phyloP scores from a whole-genome alignment of 139 green algal genomes.

The Diplosphaera chodatii region DNA sequence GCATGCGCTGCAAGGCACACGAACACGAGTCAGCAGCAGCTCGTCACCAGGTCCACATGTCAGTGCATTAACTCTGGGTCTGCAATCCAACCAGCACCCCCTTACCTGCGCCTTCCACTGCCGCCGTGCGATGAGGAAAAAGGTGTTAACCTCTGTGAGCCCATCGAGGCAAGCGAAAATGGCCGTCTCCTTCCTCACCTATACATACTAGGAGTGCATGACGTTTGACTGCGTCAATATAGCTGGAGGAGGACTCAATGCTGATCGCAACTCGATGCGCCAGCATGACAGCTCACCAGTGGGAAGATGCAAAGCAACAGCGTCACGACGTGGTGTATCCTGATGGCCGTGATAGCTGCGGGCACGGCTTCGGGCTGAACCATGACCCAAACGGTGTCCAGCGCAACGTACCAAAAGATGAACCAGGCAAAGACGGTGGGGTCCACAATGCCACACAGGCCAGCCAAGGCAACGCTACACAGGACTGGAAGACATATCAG shows the following conservation, averaged over 20 bases:
- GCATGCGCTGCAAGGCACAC: background rate
- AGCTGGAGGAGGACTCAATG: no score
- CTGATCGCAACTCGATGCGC: no score
- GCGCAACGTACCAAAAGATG: constrained; percentile 29
- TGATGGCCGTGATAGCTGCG: constrained; percentile 29
- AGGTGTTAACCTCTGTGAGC: constrained; percentile 42
- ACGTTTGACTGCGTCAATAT: no score
- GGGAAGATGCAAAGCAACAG: no score
- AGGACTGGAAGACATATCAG: constrained; percentile 24
- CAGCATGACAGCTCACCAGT: no score
- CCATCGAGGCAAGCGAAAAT: constrained; percentile 32
- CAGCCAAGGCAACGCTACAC: constrained; percentile 10
- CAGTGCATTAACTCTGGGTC: no score
- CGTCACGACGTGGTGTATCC: constrained; percentile 39
- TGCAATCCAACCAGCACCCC: no score
- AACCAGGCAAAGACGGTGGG: background rate
- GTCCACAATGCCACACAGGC: constrained; percentile 17
- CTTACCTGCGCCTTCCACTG: constrained; percentile 15
- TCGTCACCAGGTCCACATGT: no score
- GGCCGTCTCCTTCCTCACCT: constrained; percentile 12
- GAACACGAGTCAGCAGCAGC: no score
- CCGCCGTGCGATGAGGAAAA: constrained; percentile 47
- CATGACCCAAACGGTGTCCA: constrained; percentile 32
- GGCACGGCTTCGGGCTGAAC: constrained; percentile 32
- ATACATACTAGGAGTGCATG: no score